phyloP scores from a whole-genome alignment of 2,329 filamentous ascomycete species.

The Phaeoacremonium minimum region DNA sequence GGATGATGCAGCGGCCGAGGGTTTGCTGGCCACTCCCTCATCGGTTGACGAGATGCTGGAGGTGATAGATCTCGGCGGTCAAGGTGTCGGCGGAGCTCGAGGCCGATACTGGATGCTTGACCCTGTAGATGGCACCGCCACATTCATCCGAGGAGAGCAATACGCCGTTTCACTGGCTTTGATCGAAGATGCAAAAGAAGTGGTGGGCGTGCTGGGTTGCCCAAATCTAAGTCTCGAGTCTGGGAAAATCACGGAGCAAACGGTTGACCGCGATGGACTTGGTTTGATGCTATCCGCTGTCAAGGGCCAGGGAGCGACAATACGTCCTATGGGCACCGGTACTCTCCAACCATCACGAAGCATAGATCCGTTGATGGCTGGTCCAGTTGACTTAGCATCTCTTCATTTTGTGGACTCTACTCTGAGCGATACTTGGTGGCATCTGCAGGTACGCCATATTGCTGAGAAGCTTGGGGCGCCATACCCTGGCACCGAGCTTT shows the following conservation, averaged over 20 bases:
- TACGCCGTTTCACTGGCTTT: constrained; percentile 56
- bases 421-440: neutral
- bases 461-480: neutral
- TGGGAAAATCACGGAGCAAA: neutral
- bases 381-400: neutral
- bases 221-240: constrained; percentile 16
- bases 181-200: constrained; percentile 43
- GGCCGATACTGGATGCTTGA: constrained; percentile 54
- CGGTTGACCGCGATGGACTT: neutral
- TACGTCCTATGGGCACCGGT: neutral
- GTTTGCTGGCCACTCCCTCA: constrained; percentile 22
- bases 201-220: constrained; percentile 44
- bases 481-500: neutral
- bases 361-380: neutral
- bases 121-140: constrained; percentile 57
- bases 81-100: constrained; percentile 24
- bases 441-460: neutral
- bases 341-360: neutral
- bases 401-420: neutral
- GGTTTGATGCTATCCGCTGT: neutral
- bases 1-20: constrained; percentile 16
- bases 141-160: constrained; percentile 47
- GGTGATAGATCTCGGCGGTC: constrained; percentile 47
- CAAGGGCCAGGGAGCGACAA: neutral
- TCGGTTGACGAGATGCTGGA: constrained; percentile 43